Evolutionary conservation across 345 rosid species (phyloP).

Genomic region (Gossypium mustelinum): DNA sequence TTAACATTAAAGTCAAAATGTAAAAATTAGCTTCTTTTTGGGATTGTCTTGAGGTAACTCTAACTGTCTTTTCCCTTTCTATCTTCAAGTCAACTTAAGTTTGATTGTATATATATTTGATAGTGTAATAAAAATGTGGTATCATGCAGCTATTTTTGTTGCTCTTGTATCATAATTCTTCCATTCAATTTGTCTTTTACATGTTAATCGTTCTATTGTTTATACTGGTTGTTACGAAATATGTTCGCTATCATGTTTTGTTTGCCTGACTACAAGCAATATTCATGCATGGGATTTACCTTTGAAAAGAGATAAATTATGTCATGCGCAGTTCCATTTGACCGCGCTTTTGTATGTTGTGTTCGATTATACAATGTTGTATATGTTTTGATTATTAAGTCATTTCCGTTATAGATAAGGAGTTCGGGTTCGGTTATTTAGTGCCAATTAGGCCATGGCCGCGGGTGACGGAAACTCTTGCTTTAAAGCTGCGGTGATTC

Average conservation of each 20-base stretch:
- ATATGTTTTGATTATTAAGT: neutral
- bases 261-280: neutral
- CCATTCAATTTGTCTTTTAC: neutral
- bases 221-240: neutral
- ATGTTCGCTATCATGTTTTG: neutral
- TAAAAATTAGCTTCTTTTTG: neutral
- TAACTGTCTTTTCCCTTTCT: neutral
- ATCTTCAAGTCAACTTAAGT: slow-evolving; percentile 2
- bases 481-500: neutral
- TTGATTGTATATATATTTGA: slow-evolving; percentile 13
- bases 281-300: neutral
- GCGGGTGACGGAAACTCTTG: neutral
- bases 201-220: neutral
- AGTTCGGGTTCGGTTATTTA: neutral
- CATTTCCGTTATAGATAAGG: neutral
- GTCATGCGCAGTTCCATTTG: neutral
- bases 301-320: too few relatives aligned
- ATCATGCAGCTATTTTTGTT: neutral
- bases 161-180: neutral
- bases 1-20: neutral
- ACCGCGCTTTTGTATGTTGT: neutral
- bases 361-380: neutral
- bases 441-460: neutral
- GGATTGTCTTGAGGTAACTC: slow-evolving; percentile 8
- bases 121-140: neutral